Base-by-base conservation (phyloP, 441 rosid genomes). In the Pelargonium fulgidum region DNA sequence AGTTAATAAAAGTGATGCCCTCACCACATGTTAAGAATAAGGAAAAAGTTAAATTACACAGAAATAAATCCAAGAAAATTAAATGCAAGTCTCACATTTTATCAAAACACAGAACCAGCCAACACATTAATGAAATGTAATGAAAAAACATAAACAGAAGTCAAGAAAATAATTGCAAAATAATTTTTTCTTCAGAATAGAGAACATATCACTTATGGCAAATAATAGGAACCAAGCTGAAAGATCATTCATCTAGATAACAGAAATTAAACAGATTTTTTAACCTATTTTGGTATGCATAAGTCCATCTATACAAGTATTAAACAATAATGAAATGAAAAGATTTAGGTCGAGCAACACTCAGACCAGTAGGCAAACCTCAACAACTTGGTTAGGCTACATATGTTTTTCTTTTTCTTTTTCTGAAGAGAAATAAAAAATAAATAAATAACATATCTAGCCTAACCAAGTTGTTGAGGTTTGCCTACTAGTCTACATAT, bases 51-150 rank as follows among this genome's bases (percentile, higher is more conserved):
- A 58, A 58, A 20, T 58, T 61, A 24, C 14, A 61, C 9, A 1
- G 36, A 41, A 61, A 24, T 61, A 61, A 61, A 61, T 61, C 14
- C 36, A 61, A 61, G 64, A 61, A 61, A 20, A 61, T 61, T 61
- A 61, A 20, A 24, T 20, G 36, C 64, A 61, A 20, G 64, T 8
- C 36, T 61, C 64, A 61, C 64, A 20, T 26, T 12, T 61, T 26
- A 22, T 61, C 7, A 24, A 61, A 12, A 61, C 64, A 61, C 24
- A 33, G 36, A 61, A 11, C 64, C 39, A 26, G 33, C 33, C 33
- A 26, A 41, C 45, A 6, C 10, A 41, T 6, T 41, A 9, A 61
- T 19, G 19, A 61, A 10, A 58, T 58, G 9, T 58, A 16, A 26
- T 26, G 33, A 58, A 26, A 14, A 61, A 61, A 3, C 36, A 22